phyloP scores from a whole-genome alignment of 352 stramenopile species.

The Phytopythium sindhum region DNA sequence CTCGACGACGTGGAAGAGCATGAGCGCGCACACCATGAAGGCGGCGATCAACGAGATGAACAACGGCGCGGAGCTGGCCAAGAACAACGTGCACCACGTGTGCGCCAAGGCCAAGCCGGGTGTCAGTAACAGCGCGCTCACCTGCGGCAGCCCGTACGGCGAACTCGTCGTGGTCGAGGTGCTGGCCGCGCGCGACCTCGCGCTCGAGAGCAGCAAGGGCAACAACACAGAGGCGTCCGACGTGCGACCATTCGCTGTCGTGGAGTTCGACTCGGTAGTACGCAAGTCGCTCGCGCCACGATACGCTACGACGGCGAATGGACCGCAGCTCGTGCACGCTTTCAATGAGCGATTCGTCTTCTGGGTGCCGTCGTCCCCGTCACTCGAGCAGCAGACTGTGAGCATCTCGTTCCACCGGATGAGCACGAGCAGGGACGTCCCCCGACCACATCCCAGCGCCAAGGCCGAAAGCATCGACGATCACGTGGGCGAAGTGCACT shows the following conservation, averaged over 20 bases:
- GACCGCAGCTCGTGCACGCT: slow-evolving; percentile 18
- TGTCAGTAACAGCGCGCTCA: slow-evolving; percentile 17
- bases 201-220: slow-evolving; percentile 32
- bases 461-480: slow-evolving; percentile 27
- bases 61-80: slow-evolving; percentile 30
- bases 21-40: slow-evolving; percentile 14
- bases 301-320: slow-evolving; percentile 9
- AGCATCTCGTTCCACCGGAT: slow-evolving; percentile 42
- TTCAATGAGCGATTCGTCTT: slow-evolving; percentile 78
- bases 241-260: slow-evolving; percentile 34
- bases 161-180: slow-evolving; percentile 68
- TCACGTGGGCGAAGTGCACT: slow-evolving; percentile 68
- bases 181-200: slow-evolving; percentile 47
- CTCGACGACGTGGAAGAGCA: slow-evolving; percentile 49
- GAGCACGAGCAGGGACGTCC: slow-evolving; percentile 15
- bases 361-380: slow-evolving; percentile 48
- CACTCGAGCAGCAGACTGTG: slow-evolving; percentile 39
- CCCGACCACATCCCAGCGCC: neutral
- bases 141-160: slow-evolving; percentile 51
- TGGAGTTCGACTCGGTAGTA: slow-evolving; percentile 30
- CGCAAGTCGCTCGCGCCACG: slow-evolving; percentile 34
- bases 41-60: slow-evolving; percentile 6
- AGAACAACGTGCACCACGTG: slow-evolving; percentile 55
- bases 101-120: slow-evolving; percentile 9
- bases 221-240: slow-evolving; percentile 25